Percentiles rank a stretch among this genome's conserved stretches.
These are phyloP conservation scores for Parathielavia hyrcaniae DNA, from an alignment of 495 filamentous ascomycete genomes.

Conservation along the genomic window DNA sequence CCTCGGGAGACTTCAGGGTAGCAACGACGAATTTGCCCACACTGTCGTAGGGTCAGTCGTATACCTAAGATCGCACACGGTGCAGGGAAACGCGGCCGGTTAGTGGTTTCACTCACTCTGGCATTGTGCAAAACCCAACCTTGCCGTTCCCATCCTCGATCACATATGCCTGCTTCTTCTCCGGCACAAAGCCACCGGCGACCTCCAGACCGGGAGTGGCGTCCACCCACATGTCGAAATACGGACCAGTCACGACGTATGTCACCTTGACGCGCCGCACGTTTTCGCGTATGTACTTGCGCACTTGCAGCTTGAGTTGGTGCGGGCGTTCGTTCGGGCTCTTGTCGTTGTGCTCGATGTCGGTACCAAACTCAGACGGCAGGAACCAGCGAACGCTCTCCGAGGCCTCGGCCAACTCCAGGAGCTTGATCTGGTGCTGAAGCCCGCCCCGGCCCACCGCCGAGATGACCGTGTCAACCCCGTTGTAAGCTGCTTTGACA, in stretches of 20 bases:
- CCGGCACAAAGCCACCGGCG: conserved; percentile 51
- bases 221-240: conserved; percentile 58
- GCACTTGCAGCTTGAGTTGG: conserved; percentile 61
- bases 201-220: conserved; percentile 30
- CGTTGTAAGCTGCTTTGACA: conserved; percentile 49
- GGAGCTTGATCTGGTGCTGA: conserved; percentile 51
- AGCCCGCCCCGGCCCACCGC: conserved; percentile 56
- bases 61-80: neutral
- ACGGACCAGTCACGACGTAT: conserved; percentile 66
- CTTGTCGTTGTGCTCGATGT: conserved; percentile 56
- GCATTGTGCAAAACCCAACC: conserved; percentile 61
- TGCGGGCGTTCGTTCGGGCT: conserved; percentile 60
- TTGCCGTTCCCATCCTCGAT: conserved; percentile 50
- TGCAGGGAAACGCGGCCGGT: neutral
- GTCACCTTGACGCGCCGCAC: conserved; percentile 53
- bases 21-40: conserved; percentile 60
- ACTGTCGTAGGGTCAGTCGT: conserved; percentile 34
- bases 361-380: conserved; percentile 69
- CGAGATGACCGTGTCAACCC: conserved; percentile 61
- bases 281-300: conserved; percentile 50
- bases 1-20: conserved; percentile 50
- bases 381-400: conserved; percentile 58
- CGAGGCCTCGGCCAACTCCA: conserved; percentile 52
- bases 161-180: conserved; percentile 51
- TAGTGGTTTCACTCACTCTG: conserved; percentile 54